phyloP scores from a whole-genome alignment of 805 yeast genomes.

The Wickerhamiella shivajii region DNA sequence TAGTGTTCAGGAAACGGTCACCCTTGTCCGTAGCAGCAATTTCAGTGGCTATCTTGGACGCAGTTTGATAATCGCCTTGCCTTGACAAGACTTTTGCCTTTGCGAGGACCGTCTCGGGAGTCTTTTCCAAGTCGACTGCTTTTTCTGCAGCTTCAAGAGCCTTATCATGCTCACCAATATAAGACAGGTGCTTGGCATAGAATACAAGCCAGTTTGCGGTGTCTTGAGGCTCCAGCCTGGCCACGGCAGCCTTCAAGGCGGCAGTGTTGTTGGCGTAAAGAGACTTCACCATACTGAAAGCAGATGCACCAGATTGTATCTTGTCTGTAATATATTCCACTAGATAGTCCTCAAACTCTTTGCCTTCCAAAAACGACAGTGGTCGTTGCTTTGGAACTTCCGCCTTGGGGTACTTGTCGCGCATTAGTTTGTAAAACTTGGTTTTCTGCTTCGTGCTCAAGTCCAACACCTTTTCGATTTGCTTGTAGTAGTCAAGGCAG shows the following conservation, averaged over 20 bases:
- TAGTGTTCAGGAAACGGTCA: constrained; percentile 83
- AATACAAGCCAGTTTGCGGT: constrained; percentile 10
- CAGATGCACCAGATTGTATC: constrained; percentile 66
- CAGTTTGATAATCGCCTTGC: constrained; percentile 42
- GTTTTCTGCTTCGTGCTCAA: constrained; percentile 31
- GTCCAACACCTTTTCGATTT: constrained; percentile 52
- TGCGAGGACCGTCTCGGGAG: constrained; percentile 66
- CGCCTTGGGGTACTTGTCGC: constrained; percentile 61
- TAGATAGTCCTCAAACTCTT: constrained; percentile 32
- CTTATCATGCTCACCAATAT: constrained; percentile 34
- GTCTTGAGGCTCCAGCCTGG: constrained; percentile 14
- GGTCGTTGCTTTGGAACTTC: constrained; percentile 74
- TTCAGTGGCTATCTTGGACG: constrained; percentile 48
- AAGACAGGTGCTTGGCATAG: constrained; percentile 47
- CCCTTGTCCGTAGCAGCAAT: constrained; percentile 71
- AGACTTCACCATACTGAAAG: constrained; percentile 69
- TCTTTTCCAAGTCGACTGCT: constrained; percentile 42
- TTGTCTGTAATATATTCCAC: constrained; percentile 42
- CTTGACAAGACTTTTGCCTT: constrained; percentile 74
- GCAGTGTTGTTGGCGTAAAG: constrained; percentile 15
- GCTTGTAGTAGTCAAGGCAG: constrained; percentile 45
- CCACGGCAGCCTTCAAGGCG: constrained; percentile 2
- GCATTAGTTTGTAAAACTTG: constrained; percentile 46
- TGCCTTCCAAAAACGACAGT: constrained; percentile 31
- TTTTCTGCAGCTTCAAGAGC: constrained; percentile 31